phyloP scores from a whole-genome alignment of 2,329 filamentous ascomycete species.

The Geosmithia morbida region DNA sequence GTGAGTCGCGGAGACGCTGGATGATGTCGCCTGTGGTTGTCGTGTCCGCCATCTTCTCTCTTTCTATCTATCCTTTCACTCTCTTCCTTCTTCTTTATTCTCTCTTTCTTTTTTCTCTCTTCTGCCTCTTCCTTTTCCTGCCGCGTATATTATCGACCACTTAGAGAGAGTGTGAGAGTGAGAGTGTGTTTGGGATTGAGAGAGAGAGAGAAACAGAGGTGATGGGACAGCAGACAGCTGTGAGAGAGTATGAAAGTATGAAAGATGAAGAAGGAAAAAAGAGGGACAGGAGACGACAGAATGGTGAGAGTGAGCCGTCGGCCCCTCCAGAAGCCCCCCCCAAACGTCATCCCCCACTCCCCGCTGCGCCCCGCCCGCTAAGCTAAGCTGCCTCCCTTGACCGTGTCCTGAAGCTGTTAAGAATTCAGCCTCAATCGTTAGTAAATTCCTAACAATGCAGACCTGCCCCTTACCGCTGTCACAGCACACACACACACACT shows the following conservation, averaged over 20 bases:
- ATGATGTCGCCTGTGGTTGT: slow-evolving; percentile 23
- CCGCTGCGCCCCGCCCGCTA: background rate
- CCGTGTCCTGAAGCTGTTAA: no score
- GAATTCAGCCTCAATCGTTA: no score
- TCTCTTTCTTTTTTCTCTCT: background rate
- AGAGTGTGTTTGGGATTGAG: no score
- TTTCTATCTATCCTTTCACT: no score
- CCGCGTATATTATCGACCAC: background rate
- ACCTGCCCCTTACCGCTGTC: no score
- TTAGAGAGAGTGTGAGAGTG: no score
- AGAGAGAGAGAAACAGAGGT: background rate
- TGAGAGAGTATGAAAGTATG: background rate
- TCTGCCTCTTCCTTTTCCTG: background rate
- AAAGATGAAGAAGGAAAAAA: background rate
- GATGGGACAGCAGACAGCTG: no score
- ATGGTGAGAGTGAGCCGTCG: background rate
- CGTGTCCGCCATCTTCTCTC: slow-evolving; percentile 7
- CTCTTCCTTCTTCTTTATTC: background rate
- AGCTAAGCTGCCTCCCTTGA: background rate
- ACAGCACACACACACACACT: no score
- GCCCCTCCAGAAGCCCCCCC: background rate
- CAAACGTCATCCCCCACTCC: background rate
- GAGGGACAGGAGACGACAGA: background rate
- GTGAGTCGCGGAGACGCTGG: slow-evolving; percentile 30
- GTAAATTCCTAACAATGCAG: no score